These are phyloP conservation scores for Phytophthora cryptogea DNA, from an alignment of 352 stramenopile species.

Conservation along the genomic window DNA sequence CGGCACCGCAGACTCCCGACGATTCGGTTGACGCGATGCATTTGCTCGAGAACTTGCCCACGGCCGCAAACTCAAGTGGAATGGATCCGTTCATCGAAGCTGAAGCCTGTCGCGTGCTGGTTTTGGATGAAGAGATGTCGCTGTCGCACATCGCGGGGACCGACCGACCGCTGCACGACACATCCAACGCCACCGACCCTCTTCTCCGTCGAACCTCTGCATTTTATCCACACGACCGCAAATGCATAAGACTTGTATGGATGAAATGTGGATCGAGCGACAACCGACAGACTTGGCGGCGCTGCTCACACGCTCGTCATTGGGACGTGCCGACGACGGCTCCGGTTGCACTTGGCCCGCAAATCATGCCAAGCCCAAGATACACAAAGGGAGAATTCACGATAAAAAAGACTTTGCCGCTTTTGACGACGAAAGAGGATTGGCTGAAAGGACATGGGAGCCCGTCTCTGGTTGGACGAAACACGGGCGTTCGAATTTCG, in stretches of 20 bases:
- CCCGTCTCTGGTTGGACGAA: not conserved
- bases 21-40: too few relatives aligned
- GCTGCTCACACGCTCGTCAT: not conserved
- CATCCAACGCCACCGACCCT: constrained; percentile 9
- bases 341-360: constrained; percentile 4
- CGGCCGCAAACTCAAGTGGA: not conserved
- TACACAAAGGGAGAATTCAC: constrained; percentile 5
- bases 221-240: not conserved
- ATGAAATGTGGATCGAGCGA: not conserved
- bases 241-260: too few relatives aligned
- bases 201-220: not conserved
- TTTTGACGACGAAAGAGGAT: not conserved
- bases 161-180: constrained; percentile 24
- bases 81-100: constrained; percentile 18
- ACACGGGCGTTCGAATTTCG: constrained; percentile 17
- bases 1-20: too few relatives aligned
- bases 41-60: not conserved
- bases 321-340: constrained; percentile 5
- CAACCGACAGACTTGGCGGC: too few relatives aligned
- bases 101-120: constrained; percentile 32
- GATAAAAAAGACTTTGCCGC: not conserved
- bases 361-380: constrained; percentile 28
- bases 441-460: not conserved
- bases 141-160: constrained; percentile 1
- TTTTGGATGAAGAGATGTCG: constrained; percentile 23